Evolutionary conservation across 1,284 basidiomycete species (phyloP).

Genomic region (Taiwanofungus camphoratus): DNA sequence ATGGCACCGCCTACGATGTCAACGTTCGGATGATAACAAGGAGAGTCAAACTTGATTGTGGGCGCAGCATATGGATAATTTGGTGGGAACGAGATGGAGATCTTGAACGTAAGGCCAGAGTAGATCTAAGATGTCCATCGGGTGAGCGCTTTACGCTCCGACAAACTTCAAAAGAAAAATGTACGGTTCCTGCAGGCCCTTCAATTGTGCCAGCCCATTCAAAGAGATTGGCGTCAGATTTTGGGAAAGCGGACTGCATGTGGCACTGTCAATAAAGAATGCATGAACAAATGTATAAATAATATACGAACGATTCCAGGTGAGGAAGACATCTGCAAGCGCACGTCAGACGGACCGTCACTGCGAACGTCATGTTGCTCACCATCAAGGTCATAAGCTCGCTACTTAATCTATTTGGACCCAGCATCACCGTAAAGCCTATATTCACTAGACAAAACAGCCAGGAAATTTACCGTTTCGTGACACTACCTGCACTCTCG

Average conservation of each 20-base stretch:
- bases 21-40: conserved; percentile 84
- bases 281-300: not conserved
- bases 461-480: conserved; percentile 54
- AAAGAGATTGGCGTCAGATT: conserved; percentile 74
- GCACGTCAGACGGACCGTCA: conserved; percentile 5
- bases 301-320: conserved; percentile 65
- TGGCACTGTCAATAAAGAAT: conserved; percentile 2
- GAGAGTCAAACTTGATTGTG: conserved; percentile 74
- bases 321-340: conserved; percentile 70
- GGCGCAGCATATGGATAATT: conserved; percentile 84
- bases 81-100: conserved; percentile 74
- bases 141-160: no score
- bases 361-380: conserved; percentile 21
- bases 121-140: conserved; percentile 77
- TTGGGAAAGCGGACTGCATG: conserved; percentile 75
- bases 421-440: conserved; percentile 1
- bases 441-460: conserved; percentile 9
- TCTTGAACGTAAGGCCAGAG: conserved; percentile 69
- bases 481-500: conserved; percentile 67
- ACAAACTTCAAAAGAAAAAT: no score
- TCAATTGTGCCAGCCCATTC: conserved; percentile 84
- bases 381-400: conserved; percentile 86
- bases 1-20: conserved; percentile 75
- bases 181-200: conserved; percentile 67
- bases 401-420: conserved; percentile 51